These are phyloP conservation scores for Coemansia sp. DNA, from an alignment of 192 early-diverging fungal genomes.

Conservation along the genomic window DNA sequence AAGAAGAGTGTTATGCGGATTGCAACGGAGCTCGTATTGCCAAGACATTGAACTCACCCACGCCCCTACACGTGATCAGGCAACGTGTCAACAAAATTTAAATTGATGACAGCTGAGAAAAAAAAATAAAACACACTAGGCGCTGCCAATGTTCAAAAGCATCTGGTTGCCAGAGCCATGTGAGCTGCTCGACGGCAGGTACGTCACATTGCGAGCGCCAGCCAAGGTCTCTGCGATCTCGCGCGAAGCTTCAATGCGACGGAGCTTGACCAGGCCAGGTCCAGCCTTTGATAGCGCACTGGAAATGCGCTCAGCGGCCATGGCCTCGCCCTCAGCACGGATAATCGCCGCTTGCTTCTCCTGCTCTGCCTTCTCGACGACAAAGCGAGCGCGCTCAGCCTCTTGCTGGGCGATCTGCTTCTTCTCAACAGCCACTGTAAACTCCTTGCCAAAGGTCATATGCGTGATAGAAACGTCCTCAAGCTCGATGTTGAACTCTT, in stretches of 20 bases:
- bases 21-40: not conserved
- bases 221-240: conserved; percentile 91
- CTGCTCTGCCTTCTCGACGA: conserved; percentile 98
- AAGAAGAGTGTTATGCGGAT: not conserved
- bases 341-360: conserved; percentile 97
- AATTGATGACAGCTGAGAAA: not conserved
- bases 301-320: conserved; percentile 90
- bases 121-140: conserved; percentile 12
- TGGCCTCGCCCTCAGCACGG: conserved; percentile 95
- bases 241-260: conserved; percentile 95
- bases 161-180: conserved; percentile 65
- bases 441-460: conserved; percentile 98
- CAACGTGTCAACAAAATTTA: not conserved
- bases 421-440: conserved; percentile 97
- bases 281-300: conserved; percentile 88
- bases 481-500: conserved; percentile 93
- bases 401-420: conserved; percentile 99
- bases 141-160: conserved; percentile 67
- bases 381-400: conserved; percentile 96
- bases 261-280: conserved; percentile 87
- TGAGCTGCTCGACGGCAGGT: conserved; percentile 66
- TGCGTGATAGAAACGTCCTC: conserved; percentile 99
- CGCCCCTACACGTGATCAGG: not conserved
- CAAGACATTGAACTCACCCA: conserved; percentile 5
- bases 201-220: conserved; percentile 82